Base-by-base conservation (phyloP, 768 basidiomycete genomes). In the Astraeus odoratus region DNA sequence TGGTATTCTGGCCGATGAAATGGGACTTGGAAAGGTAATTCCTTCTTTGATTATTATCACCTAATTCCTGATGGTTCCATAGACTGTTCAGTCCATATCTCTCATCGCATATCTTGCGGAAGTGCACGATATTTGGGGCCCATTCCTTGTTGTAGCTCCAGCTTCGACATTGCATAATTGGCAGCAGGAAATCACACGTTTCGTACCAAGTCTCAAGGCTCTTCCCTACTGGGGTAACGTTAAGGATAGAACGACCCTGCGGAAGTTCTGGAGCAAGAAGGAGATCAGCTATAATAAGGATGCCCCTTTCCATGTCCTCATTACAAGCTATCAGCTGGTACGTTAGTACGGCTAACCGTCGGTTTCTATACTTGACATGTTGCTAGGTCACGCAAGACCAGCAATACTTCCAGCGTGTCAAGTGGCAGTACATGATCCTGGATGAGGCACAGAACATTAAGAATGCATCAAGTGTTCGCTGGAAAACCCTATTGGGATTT, bases 391-490 rank as follows among this genome's bases (percentile, higher is more conserved):
- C 91, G 2, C 87, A 90, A 71, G 96, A 98, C 60, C 93, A 96
- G 58, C 90, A 97, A 55, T 96, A 99, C 67, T 95, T 99, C 68
- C 90, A 96, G 59, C 80, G 88, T 30, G 85, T 97, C 51, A 95
- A 92, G 58, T 99, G 96, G 96, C 96, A 99, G 67, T 99, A 98
- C 61, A 98, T 98, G 95, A 80, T 99, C 48, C 74, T 99, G n/a
- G 96, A 99, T 57, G 96, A 99, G 66, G 96, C 96, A 2, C 96
- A 99, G 66, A 97, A 97, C 46, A 98, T 99, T 75, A 99, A 99
- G 74, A 95, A 93, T 58, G 93, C 96, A 19, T 80, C 89, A 19
- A 92, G 88, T 65, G 87, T 90, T 8, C 77, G 96, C 34, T 99
- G 96, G 96, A 98, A 97, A 67, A 95, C 94, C 1, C 71, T 98